These are phyloP conservation scores for Echites panduratus DNA, from an alignment of 257 asterid genomes.

Conservation along the genomic window DNA sequence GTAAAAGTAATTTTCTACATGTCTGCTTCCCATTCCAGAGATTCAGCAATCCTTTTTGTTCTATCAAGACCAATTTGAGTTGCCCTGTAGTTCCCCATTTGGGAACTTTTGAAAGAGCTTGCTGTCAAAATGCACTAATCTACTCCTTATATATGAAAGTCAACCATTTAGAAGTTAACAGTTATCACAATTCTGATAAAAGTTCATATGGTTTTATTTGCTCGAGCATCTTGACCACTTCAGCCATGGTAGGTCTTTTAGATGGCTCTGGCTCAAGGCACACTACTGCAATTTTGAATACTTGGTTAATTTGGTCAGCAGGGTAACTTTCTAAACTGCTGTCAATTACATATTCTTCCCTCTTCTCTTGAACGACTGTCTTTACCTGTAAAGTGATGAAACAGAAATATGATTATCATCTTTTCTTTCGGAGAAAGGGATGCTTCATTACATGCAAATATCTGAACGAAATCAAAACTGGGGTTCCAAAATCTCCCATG, in stretches of 20 bases:
- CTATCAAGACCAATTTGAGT: neutral
- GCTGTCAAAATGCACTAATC: neutral
- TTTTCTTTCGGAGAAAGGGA: no score
- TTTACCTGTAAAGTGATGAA: slow-evolving; percentile 53
- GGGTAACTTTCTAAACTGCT: slow-evolving; percentile 44
- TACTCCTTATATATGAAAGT: neutral
- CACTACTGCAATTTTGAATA: slow-evolving; percentile 52
- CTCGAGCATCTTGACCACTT: slow-evolving; percentile 72
- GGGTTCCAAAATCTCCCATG: no score
- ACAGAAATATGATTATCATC: neutral
- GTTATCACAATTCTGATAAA: slow-evolving; percentile 14
- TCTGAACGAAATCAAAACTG: no score
- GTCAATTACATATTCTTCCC: slow-evolving; percentile 65
- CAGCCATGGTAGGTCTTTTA: slow-evolving; percentile 72
- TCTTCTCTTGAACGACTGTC: slow-evolving; percentile 68
- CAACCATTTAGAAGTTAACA: neutral
- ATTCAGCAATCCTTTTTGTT: slow-evolving; percentile 2
- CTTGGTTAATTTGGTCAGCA: slow-evolving; percentile 45
- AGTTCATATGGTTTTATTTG: slow-evolving; percentile 33
- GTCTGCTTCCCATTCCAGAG: slow-evolving; percentile 6
- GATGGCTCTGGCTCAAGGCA: slow-evolving; percentile 78
- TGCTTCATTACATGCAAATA: no score
- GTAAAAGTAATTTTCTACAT: slow-evolving; percentile 5
- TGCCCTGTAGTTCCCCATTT: slow-evolving; percentile 12
- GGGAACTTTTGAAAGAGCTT: neutral